Evolutionary conservation across 2,329 filamentous ascomycete species (phyloP).

Genomic region (Aplosporella prunicola): DNA sequence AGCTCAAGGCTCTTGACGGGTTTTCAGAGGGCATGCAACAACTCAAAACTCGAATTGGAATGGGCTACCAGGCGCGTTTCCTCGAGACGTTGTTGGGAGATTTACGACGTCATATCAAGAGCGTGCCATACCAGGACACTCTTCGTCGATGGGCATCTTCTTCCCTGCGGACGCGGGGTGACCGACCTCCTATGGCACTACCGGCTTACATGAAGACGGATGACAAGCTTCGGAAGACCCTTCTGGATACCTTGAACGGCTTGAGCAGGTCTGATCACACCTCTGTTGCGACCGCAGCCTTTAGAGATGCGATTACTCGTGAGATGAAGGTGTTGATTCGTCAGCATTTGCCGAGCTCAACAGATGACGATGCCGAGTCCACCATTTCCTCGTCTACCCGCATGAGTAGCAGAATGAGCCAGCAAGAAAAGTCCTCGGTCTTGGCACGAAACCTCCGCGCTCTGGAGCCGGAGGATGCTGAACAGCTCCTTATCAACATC

Average conservation of each 20-base stretch:
- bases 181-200: slow-evolving; percentile 51
- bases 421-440: slow-evolving; percentile 83
- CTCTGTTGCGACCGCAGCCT: slow-evolving; percentile 69
- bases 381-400: slow-evolving; percentile 77
- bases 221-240: slow-evolving; percentile 57
- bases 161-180: slow-evolving; percentile 61
- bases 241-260: slow-evolving; percentile 64
- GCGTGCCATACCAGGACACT: slow-evolving; percentile 61
- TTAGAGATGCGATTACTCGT: slow-evolving; percentile 71
- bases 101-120: slow-evolving; percentile 68
- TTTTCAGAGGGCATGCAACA: slow-evolving; percentile 67
- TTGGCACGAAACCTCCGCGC: slow-evolving; percentile 80
- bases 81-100: slow-evolving; percentile 69
- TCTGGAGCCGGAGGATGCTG: slow-evolving; percentile 73
- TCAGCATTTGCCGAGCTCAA: slow-evolving; percentile 79
- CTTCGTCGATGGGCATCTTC: slow-evolving; percentile 77
- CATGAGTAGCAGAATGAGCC: slow-evolving; percentile 57
- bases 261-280: slow-evolving; percentile 75
- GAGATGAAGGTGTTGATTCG: slow-evolving; percentile 83
- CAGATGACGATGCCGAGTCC: slow-evolving; percentile 86
- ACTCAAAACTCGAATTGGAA: slow-evolving; percentile 72
- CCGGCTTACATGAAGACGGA: slow-evolving; percentile 72
- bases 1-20: slow-evolving; percentile 69
- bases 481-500: slow-evolving; percentile 69
- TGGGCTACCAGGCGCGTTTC: slow-evolving; percentile 75